Evolutionary conservation across 2,329 filamentous ascomycete genomes (phyloP).

Genomic region (Verticillium zaregamsianum): DNA sequence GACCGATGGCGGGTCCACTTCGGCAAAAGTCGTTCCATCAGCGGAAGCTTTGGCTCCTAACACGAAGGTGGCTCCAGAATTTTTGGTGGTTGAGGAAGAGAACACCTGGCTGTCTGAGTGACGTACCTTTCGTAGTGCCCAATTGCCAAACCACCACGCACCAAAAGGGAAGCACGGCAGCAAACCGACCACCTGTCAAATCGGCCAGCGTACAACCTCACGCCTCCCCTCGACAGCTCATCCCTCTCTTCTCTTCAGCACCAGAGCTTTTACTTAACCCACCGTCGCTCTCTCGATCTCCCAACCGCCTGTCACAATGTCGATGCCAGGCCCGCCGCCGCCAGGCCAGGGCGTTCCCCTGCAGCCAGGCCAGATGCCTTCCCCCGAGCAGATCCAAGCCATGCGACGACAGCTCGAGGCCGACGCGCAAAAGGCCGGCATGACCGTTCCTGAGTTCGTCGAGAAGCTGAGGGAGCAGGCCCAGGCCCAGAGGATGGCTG

Average conservation of each 20-base stretch:
- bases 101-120: conserved; percentile 15
- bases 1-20: neutral
- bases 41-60: neutral
- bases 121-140: conserved; percentile 1
- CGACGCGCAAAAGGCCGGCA: conserved; percentile 79
- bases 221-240: neutral
- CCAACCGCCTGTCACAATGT: conserved; percentile 1
- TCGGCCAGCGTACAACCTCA: neutral
- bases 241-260: neutral
- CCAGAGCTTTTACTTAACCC: neutral
- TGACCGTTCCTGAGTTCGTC: conserved; percentile 82
- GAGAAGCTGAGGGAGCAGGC: conserved; percentile 60
- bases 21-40: neutral
- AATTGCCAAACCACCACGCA: neutral
- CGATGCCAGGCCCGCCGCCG: conserved; percentile 23
- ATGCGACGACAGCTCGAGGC: conserved; percentile 80
- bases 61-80: neutral
- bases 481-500: conserved; percentile 42
- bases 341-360: conserved; percentile 20
- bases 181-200: neutral
- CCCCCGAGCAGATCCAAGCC: conserved; percentile 77
- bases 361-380: conserved; percentile 48
- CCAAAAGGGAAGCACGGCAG: neutral
- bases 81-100: conserved; percentile 8
- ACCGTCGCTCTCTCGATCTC: neutral